Evolutionary conservation across 2,329 filamentous ascomycete species (phyloP).

Genomic region (Talaromyces sp.): DNA sequence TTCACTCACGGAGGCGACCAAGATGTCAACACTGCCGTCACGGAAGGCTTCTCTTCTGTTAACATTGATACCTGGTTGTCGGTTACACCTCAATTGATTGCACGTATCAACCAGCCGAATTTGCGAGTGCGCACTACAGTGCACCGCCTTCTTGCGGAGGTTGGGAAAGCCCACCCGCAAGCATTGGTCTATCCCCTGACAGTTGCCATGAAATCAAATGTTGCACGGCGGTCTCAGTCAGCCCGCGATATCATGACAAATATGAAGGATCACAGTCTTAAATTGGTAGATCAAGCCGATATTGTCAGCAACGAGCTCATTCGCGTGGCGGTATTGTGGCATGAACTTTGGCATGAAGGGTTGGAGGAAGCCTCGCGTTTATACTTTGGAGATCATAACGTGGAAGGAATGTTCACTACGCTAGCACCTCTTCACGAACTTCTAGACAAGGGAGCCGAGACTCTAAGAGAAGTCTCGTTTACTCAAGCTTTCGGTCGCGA

Average conservation of each 20-base stretch:
- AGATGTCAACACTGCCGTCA: constrained; percentile 84
- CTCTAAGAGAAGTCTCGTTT: constrained; percentile 92
- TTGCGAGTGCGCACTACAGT: constrained; percentile 82
- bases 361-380: constrained; percentile 92
- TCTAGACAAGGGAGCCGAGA: constrained; percentile 87
- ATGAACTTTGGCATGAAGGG: constrained; percentile 98
- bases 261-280: constrained; percentile 91
- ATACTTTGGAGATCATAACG: constrained; percentile 97
- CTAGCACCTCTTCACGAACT: constrained; percentile 87
- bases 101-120: constrained; percentile 94
- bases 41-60: constrained; percentile 84
- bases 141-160: constrained; percentile 85
- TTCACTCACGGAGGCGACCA: constrained; percentile 85
- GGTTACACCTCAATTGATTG: constrained; percentile 95
- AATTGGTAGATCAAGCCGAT: constrained; percentile 90
- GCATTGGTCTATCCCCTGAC: constrained; percentile 95
- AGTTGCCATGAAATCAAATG: constrained; percentile 95
- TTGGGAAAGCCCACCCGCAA: constrained; percentile 91
- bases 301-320: constrained; percentile 95
- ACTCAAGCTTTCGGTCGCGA: constrained; percentile 96
- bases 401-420: constrained; percentile 93
- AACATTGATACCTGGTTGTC: constrained; percentile 98
- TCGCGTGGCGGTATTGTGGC: constrained; percentile 93
- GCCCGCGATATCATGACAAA: constrained; percentile 95
- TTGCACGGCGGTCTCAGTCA: constrained; percentile 76